These are phyloP conservation scores for Pseudogymnoascus sp. DNA, from an alignment of 2,329 filamentous ascomycete species.

Conservation along the genomic window DNA sequence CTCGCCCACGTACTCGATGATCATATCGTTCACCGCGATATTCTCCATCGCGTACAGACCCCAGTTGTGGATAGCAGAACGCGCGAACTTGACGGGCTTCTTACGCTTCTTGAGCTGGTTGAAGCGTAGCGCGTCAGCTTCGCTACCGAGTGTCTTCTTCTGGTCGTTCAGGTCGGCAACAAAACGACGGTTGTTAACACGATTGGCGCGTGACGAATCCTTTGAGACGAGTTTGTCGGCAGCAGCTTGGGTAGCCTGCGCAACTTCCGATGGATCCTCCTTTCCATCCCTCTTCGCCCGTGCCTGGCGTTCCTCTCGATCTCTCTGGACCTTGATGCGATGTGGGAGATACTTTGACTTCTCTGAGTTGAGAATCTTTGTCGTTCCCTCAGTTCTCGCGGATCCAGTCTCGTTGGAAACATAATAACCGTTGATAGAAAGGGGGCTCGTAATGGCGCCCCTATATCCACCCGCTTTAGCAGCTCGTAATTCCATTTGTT, in stretches of 20 bases:
- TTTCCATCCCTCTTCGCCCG: constrained; percentile 53
- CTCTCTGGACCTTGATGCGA: constrained; percentile 91
- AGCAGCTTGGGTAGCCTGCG: constrained; percentile 63
- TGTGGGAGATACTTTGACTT: constrained; percentile 98
- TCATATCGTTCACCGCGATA: constrained; percentile 96
- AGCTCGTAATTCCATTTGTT: constrained; percentile 63
- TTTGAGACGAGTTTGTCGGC: constrained; percentile 77
- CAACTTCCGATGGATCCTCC: constrained; percentile 47
- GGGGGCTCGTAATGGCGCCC: constrained; percentile 34
- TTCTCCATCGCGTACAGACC: constrained; percentile 96
- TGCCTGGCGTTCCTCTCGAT: constrained; percentile 84
- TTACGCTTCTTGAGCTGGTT: constrained; percentile 99
- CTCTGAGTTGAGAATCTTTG: constrained; percentile 93
- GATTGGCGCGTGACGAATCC: constrained; percentile 84
- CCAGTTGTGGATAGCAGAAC: constrained; percentile 98
- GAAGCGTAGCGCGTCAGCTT: constrained; percentile 90
- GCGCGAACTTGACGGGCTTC: constrained; percentile 96
- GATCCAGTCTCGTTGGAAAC: constrained; percentile 78
- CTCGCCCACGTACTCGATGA: constrained; percentile 98
- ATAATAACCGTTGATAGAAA: constrained; percentile 59
- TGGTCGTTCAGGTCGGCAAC: constrained; percentile 93
- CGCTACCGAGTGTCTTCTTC: constrained; percentile 74
- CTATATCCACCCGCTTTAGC: constrained; percentile 51
- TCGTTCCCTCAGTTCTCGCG: constrained; percentile 85
- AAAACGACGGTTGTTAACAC: constrained; percentile 89